Base-by-base conservation (phyloP, 345 rosid genomes). In the Passiflora organensis region DNA sequence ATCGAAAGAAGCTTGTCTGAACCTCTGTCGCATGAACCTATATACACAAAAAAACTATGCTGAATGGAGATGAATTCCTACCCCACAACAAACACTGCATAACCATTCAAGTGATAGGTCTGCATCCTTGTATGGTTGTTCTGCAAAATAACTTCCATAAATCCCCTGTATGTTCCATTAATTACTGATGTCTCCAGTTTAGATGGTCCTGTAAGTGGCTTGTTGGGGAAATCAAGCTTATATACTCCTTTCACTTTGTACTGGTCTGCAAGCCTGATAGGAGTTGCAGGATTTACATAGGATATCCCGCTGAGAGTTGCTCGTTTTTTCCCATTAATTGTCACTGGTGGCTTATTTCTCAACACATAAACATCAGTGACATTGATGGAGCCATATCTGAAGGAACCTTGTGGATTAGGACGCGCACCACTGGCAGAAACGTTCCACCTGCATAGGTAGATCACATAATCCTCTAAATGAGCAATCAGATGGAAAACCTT, bases 361-460 rank as follows among this genome's bases (percentile, higher is more conserved):
- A 94, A 56, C 56, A 94, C 84, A 17, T 76, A 89, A 58, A 87
- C 72, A 15, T 94, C 90, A 1, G 97, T 87, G 60, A 94, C 97
- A 64, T 94, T 94, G 76, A 94, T 94, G 6, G 97, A 80, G 21
- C 99, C 99, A 42, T 94, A 94, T 57, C 76, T 84, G 67, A 89
- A 94, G 13, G 99, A 94, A 1, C 99, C 99, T 62, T 93, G 96
- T 4, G 97, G 96, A 55, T 94, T 94, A 45, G 99, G 99, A 15
- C 99, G 93, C 2, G 99, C 99, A 49, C 99, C 97, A 48, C 99
- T 94, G 0, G 99, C 99, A 48, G 93, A 72, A 39, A 89, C 97
- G 71, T 94, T 83, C 97, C 97, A 93, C 53, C 97, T 91, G 74
- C 74, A 75, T 17, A 59, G 68, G 57, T 60, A 19, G 42, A 67